Evolutionary conservation across 345 rosid genomes (phyloP).

Genomic region (Aquilaria malaccensis): DNA sequence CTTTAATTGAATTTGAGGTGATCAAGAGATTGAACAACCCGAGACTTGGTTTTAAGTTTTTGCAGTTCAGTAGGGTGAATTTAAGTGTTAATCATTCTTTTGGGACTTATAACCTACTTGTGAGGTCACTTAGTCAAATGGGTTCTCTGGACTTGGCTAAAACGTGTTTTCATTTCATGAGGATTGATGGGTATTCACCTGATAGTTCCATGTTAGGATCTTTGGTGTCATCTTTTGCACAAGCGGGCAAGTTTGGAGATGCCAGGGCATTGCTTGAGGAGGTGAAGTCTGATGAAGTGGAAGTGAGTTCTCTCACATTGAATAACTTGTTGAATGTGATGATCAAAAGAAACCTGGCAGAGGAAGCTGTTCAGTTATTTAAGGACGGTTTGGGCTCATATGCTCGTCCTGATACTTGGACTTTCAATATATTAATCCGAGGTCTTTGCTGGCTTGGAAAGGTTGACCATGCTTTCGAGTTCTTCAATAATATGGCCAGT

Average conservation of each 20-base stretch:
- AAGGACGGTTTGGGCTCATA: constrained; percentile 33
- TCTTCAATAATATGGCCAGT: constrained; percentile 45
- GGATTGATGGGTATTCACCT: constrained; percentile 56
- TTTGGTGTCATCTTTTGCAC: constrained; percentile 39
- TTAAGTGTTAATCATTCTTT: constrained; percentile 42
- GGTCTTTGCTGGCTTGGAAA: constrained; percentile 56
- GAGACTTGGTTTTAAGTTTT: constrained; percentile 45
- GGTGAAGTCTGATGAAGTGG: constrained; percentile 26
- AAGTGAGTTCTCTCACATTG: constrained; percentile 25
- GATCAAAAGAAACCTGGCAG: constrained; percentile 41
- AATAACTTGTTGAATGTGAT: constrained; percentile 54
- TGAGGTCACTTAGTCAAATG: constrained; percentile 53
- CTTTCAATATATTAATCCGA: constrained; percentile 66
- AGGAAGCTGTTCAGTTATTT: constrained; percentile 51
- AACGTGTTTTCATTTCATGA: constrained; percentile 51
- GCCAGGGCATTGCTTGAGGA: constrained; percentile 49
- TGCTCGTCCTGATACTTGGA: constrained; percentile 50
- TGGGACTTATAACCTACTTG: constrained; percentile 48
- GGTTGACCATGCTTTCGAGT: constrained; percentile 41
- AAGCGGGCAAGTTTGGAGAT: constrained; percentile 34
- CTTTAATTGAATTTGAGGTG: constrained; percentile 54
- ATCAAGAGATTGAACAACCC: constrained; percentile 53
- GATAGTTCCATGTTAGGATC: constrained; percentile 39
- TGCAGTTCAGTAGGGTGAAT: constrained; percentile 60
- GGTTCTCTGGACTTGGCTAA: constrained; percentile 48